These are phyloP conservation scores for Lepiota brunneoincarnata DNA, from an alignment of 768 basidiomycete species.

Conservation along the genomic window DNA sequence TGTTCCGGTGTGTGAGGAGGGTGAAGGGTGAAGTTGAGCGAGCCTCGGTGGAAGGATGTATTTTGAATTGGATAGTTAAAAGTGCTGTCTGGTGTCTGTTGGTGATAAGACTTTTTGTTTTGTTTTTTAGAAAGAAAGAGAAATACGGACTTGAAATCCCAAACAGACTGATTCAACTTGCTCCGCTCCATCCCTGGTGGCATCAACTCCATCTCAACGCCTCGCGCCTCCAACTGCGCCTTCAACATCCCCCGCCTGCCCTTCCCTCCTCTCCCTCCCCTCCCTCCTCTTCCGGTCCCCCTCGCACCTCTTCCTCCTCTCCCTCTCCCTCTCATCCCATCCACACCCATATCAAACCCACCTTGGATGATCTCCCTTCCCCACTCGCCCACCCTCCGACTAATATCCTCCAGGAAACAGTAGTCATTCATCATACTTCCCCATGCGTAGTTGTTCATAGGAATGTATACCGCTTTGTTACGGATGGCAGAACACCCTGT, in stretches of 20 bases:
- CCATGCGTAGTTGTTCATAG: slow-evolving; percentile 83
- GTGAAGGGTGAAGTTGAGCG: slow-evolving; percentile 40
- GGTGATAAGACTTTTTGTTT: neutral
- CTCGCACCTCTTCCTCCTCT: slow-evolving; percentile 22
- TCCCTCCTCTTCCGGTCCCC: slow-evolving; percentile 21
- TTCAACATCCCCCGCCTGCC: slow-evolving; percentile 69
- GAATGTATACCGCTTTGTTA: slow-evolving; percentile 69
- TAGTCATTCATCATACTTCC: slow-evolving; percentile 91
- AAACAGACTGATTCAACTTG: slow-evolving; percentile 76
- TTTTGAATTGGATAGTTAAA: slow-evolving; percentile 71
- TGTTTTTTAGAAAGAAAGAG: neutral
- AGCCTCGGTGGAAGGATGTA: slow-evolving; percentile 49
- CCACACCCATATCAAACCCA: slow-evolving; percentile 38
- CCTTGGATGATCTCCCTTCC: slow-evolving; percentile 67
- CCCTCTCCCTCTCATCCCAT: slow-evolving; percentile 11
- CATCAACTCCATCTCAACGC: slow-evolving; percentile 74
- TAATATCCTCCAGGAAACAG: slow-evolving; percentile 78
- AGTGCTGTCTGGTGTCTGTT: slow-evolving; percentile 63
- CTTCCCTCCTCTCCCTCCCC: slow-evolving; percentile 26
- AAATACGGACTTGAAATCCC: slow-evolving; percentile 71
- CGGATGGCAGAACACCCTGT: slow-evolving; percentile 69
- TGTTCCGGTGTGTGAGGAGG: slow-evolving; percentile 65
- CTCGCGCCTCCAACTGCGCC: slow-evolving; percentile 61
- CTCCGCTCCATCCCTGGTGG: slow-evolving; percentile 81
- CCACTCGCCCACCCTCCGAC: slow-evolving; percentile 72